phyloP scores from a whole-genome alignment of 2,329 filamentous ascomycete genomes.

The Scleromitrula shiraiana region DNA sequence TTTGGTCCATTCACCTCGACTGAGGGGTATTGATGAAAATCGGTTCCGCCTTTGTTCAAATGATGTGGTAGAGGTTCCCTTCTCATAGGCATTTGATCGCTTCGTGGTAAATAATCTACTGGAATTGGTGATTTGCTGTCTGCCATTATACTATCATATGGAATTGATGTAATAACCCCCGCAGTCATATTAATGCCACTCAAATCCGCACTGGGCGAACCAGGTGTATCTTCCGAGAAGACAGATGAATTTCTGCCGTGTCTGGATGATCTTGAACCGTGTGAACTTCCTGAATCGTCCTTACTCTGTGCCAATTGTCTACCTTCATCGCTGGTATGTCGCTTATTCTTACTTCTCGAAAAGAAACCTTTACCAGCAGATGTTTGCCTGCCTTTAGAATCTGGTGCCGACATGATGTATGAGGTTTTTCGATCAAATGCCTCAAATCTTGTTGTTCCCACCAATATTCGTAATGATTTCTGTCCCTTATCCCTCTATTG shows the following conservation, averaged over 20 bases:
- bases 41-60: constrained; percentile 65
- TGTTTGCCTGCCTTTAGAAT: too few species aligned
- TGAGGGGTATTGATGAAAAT: constrained; percentile 85
- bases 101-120: constrained; percentile 63
- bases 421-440: constrained; percentile 1
- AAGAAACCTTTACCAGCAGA: too few species aligned
- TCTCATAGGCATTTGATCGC: constrained; percentile 53
- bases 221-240: constrained; percentile 61
- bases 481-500: constrained; percentile 12
- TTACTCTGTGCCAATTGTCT: constrained; percentile 45
- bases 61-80: constrained; percentile 76
- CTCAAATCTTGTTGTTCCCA: constrained; percentile 16
- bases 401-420: constrained; percentile 3
- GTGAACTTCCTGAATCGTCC: constrained; percentile 51
- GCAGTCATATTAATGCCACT: constrained; percentile 64
- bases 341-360: constrained; percentile 70
- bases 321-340: constrained; percentile 51
- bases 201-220: constrained; percentile 51
- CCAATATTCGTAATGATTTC: too few species aligned
- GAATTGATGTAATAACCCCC: constrained; percentile 79
- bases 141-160: constrained; percentile 64
- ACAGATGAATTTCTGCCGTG: constrained; percentile 67
- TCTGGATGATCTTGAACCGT: constrained; percentile 63
- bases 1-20: constrained; percentile 49
- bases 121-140: constrained; percentile 64